These are phyloP conservation scores for Fusarium udum DNA, from an alignment of 2,329 filamentous ascomycete species.

Conservation along the genomic window DNA sequence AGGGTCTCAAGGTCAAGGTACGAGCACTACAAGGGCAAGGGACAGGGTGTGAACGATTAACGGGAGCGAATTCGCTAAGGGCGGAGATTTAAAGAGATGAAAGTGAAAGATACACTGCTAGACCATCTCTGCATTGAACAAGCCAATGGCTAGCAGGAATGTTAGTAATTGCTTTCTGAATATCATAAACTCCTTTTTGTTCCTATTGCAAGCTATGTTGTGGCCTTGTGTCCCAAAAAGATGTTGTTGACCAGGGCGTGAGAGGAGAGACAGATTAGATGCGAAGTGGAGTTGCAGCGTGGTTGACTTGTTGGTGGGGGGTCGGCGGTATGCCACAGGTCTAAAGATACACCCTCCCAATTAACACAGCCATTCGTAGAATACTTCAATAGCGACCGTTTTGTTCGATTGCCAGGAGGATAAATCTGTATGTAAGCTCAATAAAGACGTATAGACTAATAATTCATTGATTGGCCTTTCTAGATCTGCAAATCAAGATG, in stretches of 20 bases:
- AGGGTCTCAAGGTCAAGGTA: slow-evolving; percentile 20
- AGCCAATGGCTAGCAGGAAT: slow-evolving; percentile 8
- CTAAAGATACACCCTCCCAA: background rate
- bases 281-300: slow-evolving; percentile 1
- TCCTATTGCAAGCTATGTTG: background rate
- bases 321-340: background rate
- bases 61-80: slow-evolving; percentile 33
- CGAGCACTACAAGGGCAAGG: background rate
- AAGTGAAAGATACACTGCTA: background rate
- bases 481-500: slow-evolving; percentile 28
- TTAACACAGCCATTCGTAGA: slow-evolving; percentile 1
- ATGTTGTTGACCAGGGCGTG: slow-evolving; percentile 19
- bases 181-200: background rate
- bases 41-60: slow-evolving; percentile 29
- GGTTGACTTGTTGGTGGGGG: slow-evolving; percentile 19
- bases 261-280: slow-evolving; percentile 22
- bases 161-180: background rate
- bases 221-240: background rate
- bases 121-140: background rate
- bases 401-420: background rate
- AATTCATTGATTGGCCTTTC: background rate
- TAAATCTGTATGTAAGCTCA: background rate
- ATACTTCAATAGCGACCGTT: background rate
- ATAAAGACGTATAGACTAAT: background rate
- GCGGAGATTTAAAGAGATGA: slow-evolving; percentile 32